A percentile compares a stretch with the other conserved stretches of the same genome.
Conservation (phyloP, 805 yeast species). For the Ogataea trehaloabstinens region DNA sequence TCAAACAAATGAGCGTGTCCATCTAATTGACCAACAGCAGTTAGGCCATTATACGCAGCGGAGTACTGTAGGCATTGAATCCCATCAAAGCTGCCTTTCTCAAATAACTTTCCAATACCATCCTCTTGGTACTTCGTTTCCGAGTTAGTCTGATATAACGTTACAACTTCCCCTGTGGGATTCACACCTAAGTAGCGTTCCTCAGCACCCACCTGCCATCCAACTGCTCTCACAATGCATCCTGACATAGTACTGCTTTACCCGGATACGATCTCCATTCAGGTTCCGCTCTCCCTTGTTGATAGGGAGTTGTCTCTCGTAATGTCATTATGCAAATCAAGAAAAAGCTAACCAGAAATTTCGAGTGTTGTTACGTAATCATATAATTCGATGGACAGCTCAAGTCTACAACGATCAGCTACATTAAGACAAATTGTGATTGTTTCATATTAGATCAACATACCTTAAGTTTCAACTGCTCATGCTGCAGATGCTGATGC, state of each 20-base stretch:
- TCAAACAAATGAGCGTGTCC: constrained; percentile 68
- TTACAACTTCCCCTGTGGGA: constrained; percentile 79
- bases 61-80: constrained; percentile 70
- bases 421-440: too few relatives aligned
- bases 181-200: constrained; percentile 66
- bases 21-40: constrained; percentile 72
- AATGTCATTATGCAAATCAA: too few relatives aligned
- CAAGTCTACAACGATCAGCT: too few relatives aligned
- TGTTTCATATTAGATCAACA: constrained; percentile 1
- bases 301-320: too few relatives aligned
- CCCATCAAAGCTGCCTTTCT: constrained; percentile 62
- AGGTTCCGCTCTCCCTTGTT: too few relatives aligned
- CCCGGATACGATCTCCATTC: neutral
- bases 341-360: too few relatives aligned
- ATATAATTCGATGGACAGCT: too few relatives aligned
- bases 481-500: constrained; percentile 38
- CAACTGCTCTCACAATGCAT: constrained; percentile 52
- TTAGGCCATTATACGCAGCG: constrained; percentile 49
- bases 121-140: constrained; percentile 40
- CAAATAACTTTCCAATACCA: constrained; percentile 49
- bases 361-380: too few relatives aligned
- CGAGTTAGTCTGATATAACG: constrained; percentile 57
- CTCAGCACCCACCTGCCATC: constrained; percentile 56
- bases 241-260: constrained; percentile 49
- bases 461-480: constrained; percentile 33